phyloP scores from a whole-genome alignment of 805 yeast genomes.

The Hanseniaspora vineae region DNA sequence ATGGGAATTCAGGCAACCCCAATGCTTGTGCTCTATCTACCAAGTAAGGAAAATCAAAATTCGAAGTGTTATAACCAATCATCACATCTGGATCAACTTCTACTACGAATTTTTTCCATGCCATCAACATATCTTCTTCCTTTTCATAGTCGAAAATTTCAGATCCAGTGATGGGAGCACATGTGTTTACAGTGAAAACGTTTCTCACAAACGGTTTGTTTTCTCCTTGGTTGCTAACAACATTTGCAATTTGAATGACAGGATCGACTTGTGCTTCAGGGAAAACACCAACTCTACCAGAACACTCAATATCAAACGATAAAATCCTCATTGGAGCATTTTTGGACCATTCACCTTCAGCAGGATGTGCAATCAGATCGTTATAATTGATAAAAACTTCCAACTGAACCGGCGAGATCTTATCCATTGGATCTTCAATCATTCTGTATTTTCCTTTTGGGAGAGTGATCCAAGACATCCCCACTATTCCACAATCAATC shows the following conservation, averaged over 20 bases:
- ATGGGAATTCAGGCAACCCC: slow-evolving; percentile 57
- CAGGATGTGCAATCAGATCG: slow-evolving; percentile 63
- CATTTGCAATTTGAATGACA: slow-evolving; percentile 94
- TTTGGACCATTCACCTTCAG: slow-evolving; percentile 89
- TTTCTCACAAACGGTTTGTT: slow-evolving; percentile 83
- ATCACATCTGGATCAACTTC: slow-evolving; percentile 90
- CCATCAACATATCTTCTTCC: slow-evolving; percentile 71
- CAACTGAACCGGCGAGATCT: slow-evolving; percentile 69
- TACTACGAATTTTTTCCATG: slow-evolving; percentile 79
- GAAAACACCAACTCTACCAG: slow-evolving; percentile 92
- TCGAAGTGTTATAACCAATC: slow-evolving; percentile 90
- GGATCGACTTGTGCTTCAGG: slow-evolving; percentile 93
- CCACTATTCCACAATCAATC: slow-evolving; percentile 85
- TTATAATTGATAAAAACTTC: slow-evolving; percentile 62
- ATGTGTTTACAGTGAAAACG: slow-evolving; percentile 85
- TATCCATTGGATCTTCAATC: slow-evolving; percentile 24
- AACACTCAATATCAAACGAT: slow-evolving; percentile 96
- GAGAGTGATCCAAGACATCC: slow-evolving; percentile 95
- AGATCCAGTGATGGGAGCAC: slow-evolving; percentile 89
- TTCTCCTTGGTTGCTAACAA: slow-evolving; percentile 66
- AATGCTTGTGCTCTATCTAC: slow-evolving; percentile 77
- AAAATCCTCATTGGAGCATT: slow-evolving; percentile 88
- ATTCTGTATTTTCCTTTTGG: slow-evolving; percentile 59
- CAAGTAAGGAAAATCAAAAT: slow-evolving; percentile 90
- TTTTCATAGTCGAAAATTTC: slow-evolving; percentile 64